Conservation (phyloP, 1,139 yeast species). For the Diutina pseudorugosa region DNA sequence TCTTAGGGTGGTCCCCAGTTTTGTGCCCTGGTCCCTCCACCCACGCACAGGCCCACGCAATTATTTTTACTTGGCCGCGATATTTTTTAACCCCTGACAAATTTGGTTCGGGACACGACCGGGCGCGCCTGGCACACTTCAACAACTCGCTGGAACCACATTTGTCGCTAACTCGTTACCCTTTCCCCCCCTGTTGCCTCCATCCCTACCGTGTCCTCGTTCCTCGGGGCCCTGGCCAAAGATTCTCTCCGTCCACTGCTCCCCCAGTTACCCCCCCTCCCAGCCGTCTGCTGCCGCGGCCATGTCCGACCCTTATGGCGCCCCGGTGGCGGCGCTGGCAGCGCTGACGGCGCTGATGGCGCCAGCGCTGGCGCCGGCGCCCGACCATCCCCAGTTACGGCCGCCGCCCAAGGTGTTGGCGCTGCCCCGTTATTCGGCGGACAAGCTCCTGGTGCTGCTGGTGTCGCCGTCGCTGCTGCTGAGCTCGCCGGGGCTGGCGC, state of each 20-base stretch:
- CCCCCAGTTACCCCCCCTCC: neutral
- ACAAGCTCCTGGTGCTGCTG: neutral
- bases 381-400: neutral
- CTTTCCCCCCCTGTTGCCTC: no score
- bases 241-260: conserved; percentile 2
- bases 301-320: conserved; percentile 2
- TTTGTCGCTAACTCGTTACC: no score
- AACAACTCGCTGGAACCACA: no score
- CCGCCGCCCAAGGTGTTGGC: conserved; percentile 1
- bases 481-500: neutral
- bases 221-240: neutral
- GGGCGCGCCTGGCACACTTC: no score
- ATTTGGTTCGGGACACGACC: no score
- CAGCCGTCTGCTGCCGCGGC: conserved; percentile 1
- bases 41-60: no score
- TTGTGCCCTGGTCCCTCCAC: no score
- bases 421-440: conserved; percentile 1
- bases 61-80: no score
- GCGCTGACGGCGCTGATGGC: no score
- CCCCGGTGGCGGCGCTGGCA: neutral
- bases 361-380: neutral
- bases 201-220: no score
- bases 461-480: neutral
- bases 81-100: no score
- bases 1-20: no score